phyloP scores from a whole-genome alignment of 768 basidiomycete species.

The Suillus subaureus region DNA sequence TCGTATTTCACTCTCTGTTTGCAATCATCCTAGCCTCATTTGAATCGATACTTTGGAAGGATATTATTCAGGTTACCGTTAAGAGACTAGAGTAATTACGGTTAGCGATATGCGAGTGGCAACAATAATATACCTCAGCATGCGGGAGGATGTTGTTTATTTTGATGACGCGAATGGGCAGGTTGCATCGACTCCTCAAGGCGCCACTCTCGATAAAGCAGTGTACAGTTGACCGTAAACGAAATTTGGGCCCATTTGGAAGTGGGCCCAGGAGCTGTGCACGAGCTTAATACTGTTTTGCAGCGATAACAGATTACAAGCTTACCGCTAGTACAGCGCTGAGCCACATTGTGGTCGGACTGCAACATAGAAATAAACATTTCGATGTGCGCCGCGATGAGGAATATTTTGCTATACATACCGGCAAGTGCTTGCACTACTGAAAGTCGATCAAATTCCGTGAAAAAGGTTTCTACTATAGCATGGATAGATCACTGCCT shows the following conservation, averaged over 20 bases:
- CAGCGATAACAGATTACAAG: too few relatives aligned
- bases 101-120: background rate
- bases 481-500: background rate
- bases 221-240: background rate
- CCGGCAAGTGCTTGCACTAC: background rate
- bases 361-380: background rate
- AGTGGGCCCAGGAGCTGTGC: background rate
- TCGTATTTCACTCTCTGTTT: background rate
- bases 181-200: too few relatives aligned
- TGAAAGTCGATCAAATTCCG: background rate
- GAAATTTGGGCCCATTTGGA: background rate
- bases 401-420: background rate
- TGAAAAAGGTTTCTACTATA: background rate
- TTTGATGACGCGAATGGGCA: background rate
- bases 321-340: too few relatives aligned
- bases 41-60: background rate
- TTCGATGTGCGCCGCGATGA: background rate
- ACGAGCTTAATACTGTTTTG: too few relatives aligned
- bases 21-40: background rate
- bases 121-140: background rate
- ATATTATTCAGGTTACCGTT: background rate
- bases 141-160: background rate
- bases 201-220: too few relatives aligned
- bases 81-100: background rate
- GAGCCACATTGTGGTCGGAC: background rate